Evolutionary conservation across 2,329 filamentous ascomycete genomes (phyloP).

Genomic region (Aspergillus nomiae): DNA sequence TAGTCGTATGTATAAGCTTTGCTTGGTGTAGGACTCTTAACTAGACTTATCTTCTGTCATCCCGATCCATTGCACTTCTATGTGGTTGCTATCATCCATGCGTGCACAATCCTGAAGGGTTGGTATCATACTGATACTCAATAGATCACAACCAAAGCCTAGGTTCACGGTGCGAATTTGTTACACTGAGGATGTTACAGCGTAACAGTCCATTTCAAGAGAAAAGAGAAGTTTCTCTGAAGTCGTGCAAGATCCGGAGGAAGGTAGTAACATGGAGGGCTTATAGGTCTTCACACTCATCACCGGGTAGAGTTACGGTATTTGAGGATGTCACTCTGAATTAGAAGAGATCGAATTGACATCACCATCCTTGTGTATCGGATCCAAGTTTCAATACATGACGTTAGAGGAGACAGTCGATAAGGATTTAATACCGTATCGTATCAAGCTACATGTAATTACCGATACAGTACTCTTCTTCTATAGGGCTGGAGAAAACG

Average conservation of each 20-base stretch:
- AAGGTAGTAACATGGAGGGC: no score
- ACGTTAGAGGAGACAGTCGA: neutral
- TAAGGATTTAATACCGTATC: neutral
- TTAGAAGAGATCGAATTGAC: neutral
- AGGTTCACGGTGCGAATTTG: neutral
- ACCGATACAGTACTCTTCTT: neutral
- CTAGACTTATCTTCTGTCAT: neutral
- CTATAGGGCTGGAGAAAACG: neutral
- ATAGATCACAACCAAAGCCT: neutral
- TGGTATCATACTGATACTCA: neutral
- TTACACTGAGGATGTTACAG: neutral
- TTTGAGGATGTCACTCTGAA: neutral
- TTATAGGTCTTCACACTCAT: neutral
- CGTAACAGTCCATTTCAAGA: neutral
- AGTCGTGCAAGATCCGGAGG: no score
- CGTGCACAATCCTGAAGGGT: neutral
- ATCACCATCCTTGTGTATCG: neutral
- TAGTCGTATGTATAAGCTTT: neutral
- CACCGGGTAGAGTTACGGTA: neutral
- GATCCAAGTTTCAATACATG: neutral
- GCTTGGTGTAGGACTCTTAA: neutral
- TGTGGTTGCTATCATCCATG: no score
- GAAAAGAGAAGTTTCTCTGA: neutral
- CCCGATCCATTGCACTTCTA: neutral
- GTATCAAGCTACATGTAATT: neutral